A percentile compares a stretch with the other conserved stretches of the same genome.
Conservation (phyloP, 345 rosid species). For the Populus deltoides region DNA sequence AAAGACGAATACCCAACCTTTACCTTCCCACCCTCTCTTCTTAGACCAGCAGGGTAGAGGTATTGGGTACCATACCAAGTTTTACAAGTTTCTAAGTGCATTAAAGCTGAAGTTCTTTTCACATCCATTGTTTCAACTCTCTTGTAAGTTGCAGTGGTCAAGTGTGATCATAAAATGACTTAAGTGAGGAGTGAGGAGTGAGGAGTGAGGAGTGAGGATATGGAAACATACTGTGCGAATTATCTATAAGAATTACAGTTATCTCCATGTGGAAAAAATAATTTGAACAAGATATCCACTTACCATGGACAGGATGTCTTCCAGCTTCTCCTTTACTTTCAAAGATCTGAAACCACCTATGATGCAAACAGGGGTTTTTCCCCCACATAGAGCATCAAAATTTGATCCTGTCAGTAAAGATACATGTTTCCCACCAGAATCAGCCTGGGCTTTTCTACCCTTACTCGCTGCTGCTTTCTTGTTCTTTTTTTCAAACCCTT, state of each 20-base stretch:
- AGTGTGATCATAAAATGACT: neutral
- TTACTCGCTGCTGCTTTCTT: slow-evolving; percentile 54
- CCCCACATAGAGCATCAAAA: slow-evolving; percentile 65
- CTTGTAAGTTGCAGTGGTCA: too few relatives aligned
- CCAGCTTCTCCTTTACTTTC: slow-evolving; percentile 56
- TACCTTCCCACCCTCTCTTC: too few relatives aligned
- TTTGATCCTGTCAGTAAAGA: slow-evolving; percentile 51
- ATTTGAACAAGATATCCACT: slow-evolving; percentile 12
- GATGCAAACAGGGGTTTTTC: slow-evolving; percentile 66
- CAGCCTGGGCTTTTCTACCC: slow-evolving; percentile 37
- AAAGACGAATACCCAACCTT: too few relatives aligned
- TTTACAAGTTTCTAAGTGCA: neutral
- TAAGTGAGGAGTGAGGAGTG: neutral
- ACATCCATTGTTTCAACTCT: too few relatives aligned
- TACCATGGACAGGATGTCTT: slow-evolving; percentile 55
- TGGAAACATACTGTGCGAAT: neutral
- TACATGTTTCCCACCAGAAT: slow-evolving; percentile 35
- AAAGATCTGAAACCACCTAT: slow-evolving; percentile 76
- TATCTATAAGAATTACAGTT: neutral
- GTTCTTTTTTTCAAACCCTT: slow-evolving; percentile 67
- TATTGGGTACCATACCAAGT: neutral
- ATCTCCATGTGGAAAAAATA: neutral
- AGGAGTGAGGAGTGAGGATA: neutral
- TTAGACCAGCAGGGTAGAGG: too few relatives aligned
- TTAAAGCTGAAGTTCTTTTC: neutral